Conservation (phyloP, 2,329 filamentous ascomycete genomes). For the Cercospora sp. region DNA sequence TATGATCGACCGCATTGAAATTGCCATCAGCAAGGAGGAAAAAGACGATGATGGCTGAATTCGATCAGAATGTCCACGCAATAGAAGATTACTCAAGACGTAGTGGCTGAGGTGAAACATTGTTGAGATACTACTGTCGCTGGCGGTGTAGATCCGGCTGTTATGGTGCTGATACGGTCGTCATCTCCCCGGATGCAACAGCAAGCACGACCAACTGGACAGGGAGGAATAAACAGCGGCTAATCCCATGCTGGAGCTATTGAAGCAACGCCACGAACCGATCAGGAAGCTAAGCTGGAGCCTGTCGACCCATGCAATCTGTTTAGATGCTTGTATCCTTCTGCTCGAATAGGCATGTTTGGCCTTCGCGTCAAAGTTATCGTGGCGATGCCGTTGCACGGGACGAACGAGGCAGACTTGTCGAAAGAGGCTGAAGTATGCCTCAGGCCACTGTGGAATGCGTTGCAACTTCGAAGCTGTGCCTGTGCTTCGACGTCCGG, state of each 20-base stretch:
- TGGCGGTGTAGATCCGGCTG: neutral
- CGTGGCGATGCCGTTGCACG: neutral
- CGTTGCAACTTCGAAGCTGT: neutral
- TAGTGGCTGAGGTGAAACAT: neutral
- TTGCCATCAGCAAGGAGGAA: slow-evolving; percentile 17
- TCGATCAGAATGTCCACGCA: neutral
- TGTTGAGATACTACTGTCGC: neutral
- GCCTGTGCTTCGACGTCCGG: neutral
- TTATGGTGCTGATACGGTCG: neutral
- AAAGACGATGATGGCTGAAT: slow-evolving; percentile 2
- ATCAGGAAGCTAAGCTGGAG: neutral
- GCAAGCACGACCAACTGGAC: neutral
- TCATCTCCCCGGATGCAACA: neutral
- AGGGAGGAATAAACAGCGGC: neutral
- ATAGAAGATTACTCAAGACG: neutral
- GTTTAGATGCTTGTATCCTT: neutral
- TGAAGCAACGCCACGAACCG: neutral
- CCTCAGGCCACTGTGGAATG: neutral
- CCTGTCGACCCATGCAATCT: neutral
- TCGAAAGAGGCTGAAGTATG: neutral
- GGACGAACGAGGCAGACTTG: neutral
- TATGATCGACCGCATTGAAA: slow-evolving; percentile 20
- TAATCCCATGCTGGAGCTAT: neutral
- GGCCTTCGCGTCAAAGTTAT: neutral
- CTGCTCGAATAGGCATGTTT: neutral